Evolutionary conservation across 495 filamentous ascomycete species (phyloP).

Genomic region (Hypoxylon fragiforme): DNA sequence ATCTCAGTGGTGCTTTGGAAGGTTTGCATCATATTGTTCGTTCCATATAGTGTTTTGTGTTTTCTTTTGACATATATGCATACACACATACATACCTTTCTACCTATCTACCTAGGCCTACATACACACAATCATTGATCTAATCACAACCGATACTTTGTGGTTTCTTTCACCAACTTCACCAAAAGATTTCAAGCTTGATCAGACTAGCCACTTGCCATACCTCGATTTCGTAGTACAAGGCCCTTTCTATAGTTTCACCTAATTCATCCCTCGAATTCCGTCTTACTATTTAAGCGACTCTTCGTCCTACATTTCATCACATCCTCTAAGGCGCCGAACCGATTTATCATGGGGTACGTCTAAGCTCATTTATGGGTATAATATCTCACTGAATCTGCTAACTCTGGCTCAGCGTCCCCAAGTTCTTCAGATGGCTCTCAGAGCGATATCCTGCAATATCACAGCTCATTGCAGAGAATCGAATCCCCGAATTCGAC

Average conservation of each 20-base stretch:
- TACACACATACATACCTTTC: no score
- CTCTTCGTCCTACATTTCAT: background rate
- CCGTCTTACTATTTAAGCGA: background rate
- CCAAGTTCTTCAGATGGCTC: conserved; percentile 92
- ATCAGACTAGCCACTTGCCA: background rate
- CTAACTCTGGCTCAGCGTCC: conserved; percentile 73
- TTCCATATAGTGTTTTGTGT: conserved; percentile 17
- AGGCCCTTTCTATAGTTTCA: background rate
- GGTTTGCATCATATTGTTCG: conserved; percentile 3
- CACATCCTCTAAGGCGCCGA: background rate
- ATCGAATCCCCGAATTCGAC: conserved; percentile 98
- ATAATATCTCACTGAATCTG: no score
- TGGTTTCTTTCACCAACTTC: conserved; percentile 1
- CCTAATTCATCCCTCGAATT: background rate
- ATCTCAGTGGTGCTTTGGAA: background rate
- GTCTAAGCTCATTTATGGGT: no score
- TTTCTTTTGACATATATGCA: no score
- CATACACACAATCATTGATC: no score
- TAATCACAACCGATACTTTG: conserved; percentile 1
- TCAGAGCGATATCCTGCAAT: conserved; percentile 99
- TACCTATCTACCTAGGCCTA: no score
- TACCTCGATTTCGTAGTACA: background rate
- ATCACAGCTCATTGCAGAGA: conserved; percentile 98
- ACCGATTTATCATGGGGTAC: conserved; percentile 25
- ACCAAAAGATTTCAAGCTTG: background rate